A percentile compares a stretch with the other conserved stretches of the same genome.
These are phyloP conservation scores for Candida nanaspora DNA, from an alignment of 805 yeast species.

Conservation along the genomic window DNA sequence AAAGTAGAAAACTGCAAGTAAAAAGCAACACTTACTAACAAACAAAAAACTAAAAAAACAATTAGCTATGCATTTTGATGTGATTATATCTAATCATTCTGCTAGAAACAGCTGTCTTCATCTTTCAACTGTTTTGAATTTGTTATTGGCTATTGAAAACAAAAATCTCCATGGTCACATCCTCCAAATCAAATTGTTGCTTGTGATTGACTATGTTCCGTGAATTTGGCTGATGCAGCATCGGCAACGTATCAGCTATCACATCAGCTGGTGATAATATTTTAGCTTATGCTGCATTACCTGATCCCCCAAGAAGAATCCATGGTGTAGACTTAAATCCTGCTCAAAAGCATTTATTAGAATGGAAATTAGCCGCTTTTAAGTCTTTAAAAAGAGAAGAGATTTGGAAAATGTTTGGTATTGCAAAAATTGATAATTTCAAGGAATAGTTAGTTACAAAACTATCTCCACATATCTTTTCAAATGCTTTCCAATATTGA, in stretches of 20 bases:
- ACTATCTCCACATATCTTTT: slow-evolving; percentile 65
- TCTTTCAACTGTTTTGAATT: no score
- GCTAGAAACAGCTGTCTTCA: no score
- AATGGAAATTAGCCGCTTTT: slow-evolving; percentile 69
- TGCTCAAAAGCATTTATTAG: slow-evolving; percentile 72
- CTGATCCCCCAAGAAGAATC: slow-evolving; percentile 66
- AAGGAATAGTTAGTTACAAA: slow-evolving; percentile 43
- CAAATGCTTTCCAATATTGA: slow-evolving; percentile 82
- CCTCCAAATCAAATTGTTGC: no score
- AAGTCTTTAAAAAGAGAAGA: slow-evolving; percentile 49
- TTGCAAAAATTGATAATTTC: slow-evolving; percentile 55
- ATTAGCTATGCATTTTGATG: no score
- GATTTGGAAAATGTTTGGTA: slow-evolving; percentile 72
- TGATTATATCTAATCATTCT: no score
- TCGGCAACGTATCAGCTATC: slow-evolving; percentile 76
- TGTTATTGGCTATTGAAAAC: no score
- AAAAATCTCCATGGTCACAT: no score
- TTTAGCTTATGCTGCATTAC: slow-evolving; percentile 63
- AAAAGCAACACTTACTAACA: no score
- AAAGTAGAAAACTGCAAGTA: no score
- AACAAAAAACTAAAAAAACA: no score
- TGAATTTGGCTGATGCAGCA: no score
- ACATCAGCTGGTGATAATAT: slow-evolving; percentile 86
- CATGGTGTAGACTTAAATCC: slow-evolving; percentile 87
- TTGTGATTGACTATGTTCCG: no score